phyloP scores from a whole-genome alignment of 306 rosid species.

The Oxytropis ochrocephala region DNA sequence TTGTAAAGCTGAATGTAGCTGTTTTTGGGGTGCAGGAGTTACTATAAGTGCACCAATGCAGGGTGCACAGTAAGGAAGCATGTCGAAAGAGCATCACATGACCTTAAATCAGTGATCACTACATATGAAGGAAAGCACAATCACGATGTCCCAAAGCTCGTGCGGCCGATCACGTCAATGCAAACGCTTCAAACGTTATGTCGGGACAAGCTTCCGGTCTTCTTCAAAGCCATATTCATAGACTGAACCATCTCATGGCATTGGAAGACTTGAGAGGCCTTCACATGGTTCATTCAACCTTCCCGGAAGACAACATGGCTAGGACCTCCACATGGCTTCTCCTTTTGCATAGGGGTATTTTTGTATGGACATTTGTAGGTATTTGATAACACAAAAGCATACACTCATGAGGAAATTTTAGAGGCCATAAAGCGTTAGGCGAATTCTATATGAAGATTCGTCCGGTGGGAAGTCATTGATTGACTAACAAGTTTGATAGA shows the following conservation, averaged over 20 bases:
- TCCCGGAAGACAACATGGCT: slow-evolving; percentile 63
- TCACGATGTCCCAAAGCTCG: slow-evolving; percentile 90
- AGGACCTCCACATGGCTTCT: slow-evolving; percentile 55
- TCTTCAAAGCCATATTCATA: slow-evolving; percentile 42
- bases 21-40: too few relatives aligned
- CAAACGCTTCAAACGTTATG: slow-evolving; percentile 35
- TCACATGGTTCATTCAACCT: slow-evolving; percentile 49
- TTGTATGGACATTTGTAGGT: too few relatives aligned
- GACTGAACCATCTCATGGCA: slow-evolving; percentile 60
- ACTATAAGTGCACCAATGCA: too few relatives aligned
- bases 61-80: too few relatives aligned
- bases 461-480: too few relatives aligned
- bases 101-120: slow-evolving; percentile 85
- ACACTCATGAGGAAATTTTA: too few relatives aligned
- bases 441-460: too few relatives aligned
- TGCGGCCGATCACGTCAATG: slow-evolving; percentile 62
- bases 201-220: slow-evolving; percentile 43
- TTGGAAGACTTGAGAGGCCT: slow-evolving; percentile 71
- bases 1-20: too few relatives aligned
- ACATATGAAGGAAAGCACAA: slow-evolving; percentile 97
- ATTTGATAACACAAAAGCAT: too few relatives aligned
- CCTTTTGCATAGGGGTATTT: slow-evolving; percentile 74
- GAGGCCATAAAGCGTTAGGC: too few relatives aligned
- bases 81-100: too few relatives aligned
- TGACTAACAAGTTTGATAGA: too few relatives aligned